Evolutionary conservation across 805 yeast genomes (phyloP).

Genomic region (Suhomyces faveliae): DNA sequence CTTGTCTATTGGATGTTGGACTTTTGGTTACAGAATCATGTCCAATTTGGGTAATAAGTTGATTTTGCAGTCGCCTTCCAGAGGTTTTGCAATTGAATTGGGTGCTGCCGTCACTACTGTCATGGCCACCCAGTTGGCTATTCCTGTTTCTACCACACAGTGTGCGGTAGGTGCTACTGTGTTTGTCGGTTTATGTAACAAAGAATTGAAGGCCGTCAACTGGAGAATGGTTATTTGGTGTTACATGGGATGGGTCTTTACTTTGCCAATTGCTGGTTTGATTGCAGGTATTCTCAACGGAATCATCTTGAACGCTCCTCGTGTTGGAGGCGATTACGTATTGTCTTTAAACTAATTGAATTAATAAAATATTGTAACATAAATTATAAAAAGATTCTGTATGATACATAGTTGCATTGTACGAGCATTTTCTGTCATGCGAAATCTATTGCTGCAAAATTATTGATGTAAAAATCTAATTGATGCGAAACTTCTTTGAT

Average conservation of each 20-base stretch:
- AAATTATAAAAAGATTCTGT: too few species aligned
- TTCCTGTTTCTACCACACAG: conserved; percentile 79
- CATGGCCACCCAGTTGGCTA: conserved; percentile 68
- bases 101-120: conserved; percentile 77
- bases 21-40: conserved; percentile 70
- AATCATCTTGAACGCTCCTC: conserved; percentile 64
- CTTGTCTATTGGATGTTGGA: conserved; percentile 67
- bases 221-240: conserved; percentile 78
- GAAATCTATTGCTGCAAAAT: too few species aligned
- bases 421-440: too few species aligned
- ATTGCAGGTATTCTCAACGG: conserved; percentile 67
- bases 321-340: conserved; percentile 29
- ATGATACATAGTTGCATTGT: too few species aligned
- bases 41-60: conserved; percentile 68
- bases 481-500: too few species aligned
- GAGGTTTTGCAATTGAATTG: conserved; percentile 74
- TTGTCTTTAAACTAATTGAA: conserved; percentile 1
- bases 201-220: conserved; percentile 60
- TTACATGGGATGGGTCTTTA: conserved; percentile 68
- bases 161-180: conserved; percentile 78
- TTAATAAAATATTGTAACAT: background rate
- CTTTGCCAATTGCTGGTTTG: conserved; percentile 72
- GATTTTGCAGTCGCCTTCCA: conserved; percentile 72
- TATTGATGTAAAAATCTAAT: too few species aligned
- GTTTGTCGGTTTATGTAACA: conserved; percentile 71